Percentiles rank a stretch among this genome's conserved stretches.
These are phyloP conservation scores for Neurospora hispaniola DNA, from an alignment of 495 filamentous ascomycete genomes.

Conservation along the genomic window DNA sequence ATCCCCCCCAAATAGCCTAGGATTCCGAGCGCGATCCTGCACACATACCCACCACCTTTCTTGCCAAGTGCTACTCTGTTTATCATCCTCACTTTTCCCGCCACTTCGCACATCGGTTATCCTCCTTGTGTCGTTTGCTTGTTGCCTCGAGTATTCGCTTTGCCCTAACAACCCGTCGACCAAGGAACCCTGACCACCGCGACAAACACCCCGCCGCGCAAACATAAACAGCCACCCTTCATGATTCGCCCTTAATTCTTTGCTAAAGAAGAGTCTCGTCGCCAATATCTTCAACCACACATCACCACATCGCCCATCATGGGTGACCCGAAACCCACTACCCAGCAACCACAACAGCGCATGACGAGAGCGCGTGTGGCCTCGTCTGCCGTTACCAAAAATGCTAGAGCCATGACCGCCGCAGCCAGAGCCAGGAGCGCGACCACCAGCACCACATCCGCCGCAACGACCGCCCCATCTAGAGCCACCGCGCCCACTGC, in stretches of 20 bases:
- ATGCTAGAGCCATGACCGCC: slow-evolving; percentile 23
- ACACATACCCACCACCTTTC: background rate
- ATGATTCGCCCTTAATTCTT: background rate
- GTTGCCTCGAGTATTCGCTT: background rate
- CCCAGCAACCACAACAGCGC: slow-evolving; percentile 46
- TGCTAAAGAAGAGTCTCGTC: background rate
- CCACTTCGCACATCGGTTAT: background rate
- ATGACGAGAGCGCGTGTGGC: slow-evolving; percentile 49
- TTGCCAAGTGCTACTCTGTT: background rate
- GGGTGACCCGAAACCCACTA: slow-evolving; percentile 13
- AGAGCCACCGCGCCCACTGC: background rate
- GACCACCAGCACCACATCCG: slow-evolving; percentile 10
- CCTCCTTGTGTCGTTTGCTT: background rate
- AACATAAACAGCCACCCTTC: background rate
- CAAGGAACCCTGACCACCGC: background rate
- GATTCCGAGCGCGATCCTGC: background rate
- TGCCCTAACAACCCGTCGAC: background rate
- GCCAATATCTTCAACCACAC: background rate
- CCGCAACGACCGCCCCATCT: slow-evolving; percentile 3
- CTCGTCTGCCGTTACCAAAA: slow-evolving; percentile 32
- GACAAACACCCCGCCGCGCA: background rate
- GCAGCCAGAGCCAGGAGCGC: slow-evolving; percentile 28
- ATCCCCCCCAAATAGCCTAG: background rate
- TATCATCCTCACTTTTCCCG: background rate
- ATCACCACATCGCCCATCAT: slow-evolving; percentile 13